These are phyloP conservation scores for Solanum lycopersicoides DNA, from an alignment of 257 asterid genomes.

Conservation along the genomic window DNA sequence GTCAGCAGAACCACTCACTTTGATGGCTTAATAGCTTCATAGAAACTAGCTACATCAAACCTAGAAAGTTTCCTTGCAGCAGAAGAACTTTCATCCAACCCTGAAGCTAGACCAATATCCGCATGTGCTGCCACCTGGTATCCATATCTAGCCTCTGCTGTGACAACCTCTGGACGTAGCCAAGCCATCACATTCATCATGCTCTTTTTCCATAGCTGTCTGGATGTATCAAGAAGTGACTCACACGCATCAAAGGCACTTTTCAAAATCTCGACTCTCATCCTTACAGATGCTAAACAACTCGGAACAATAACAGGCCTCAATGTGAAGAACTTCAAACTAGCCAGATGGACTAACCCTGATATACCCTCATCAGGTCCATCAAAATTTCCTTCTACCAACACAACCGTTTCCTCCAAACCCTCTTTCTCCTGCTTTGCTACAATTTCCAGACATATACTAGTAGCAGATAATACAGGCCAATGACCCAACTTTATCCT, in stretches of 20 bases:
- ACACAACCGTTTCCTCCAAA: conserved; percentile 32
- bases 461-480: conserved; percentile 60
- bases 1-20: conserved; percentile 44
- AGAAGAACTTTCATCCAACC: conserved; percentile 19
- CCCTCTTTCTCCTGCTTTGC: conserved; percentile 27
- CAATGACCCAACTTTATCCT: conserved; percentile 87
- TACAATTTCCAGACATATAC: conserved; percentile 47
- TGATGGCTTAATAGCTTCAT: conserved; percentile 94
- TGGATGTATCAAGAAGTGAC: conserved; percentile 60
- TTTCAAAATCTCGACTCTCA: conserved; percentile 68
- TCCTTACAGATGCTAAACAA: conserved; percentile 30
- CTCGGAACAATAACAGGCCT: conserved; percentile 46
- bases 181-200: conserved; percentile 82
- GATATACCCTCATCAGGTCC: conserved; percentile 81
- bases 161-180: conserved; percentile 88
- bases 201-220: conserved; percentile 89
- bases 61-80: conserved; percentile 26
- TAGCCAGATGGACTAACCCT: conserved; percentile 75
- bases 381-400: conserved; percentile 63
- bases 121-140: conserved; percentile 8
- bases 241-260: conserved; percentile 56
- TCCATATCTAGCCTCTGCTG: conserved; percentile 88
- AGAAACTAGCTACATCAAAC: conserved; percentile 74
- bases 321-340: conserved; percentile 66
- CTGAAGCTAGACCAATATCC: conserved; percentile 26